These are phyloP conservation scores for Starmerella lactis-condensi DNA, from an alignment of 805 yeast species.

Conservation along the genomic window DNA sequence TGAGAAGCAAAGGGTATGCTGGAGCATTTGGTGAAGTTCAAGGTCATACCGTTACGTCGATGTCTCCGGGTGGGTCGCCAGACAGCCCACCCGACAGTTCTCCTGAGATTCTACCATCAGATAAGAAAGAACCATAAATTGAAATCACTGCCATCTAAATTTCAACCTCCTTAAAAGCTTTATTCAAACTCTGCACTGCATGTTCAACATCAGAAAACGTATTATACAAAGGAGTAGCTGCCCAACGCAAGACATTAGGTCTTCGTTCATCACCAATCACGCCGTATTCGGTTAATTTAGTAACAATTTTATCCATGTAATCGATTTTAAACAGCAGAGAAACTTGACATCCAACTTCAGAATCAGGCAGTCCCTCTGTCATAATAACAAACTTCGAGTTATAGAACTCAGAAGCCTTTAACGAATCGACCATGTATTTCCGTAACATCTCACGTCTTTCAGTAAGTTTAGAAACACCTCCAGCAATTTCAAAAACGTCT, in stretches of 20 bases:
- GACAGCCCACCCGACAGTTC: too few relatives aligned
- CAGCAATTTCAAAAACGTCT: conserved; percentile 36
- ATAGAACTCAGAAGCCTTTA: conserved; percentile 33
- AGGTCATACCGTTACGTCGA: too few relatives aligned
- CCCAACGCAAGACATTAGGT: conserved; percentile 78
- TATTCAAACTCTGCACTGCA: conserved; percentile 31
- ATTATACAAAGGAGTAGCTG: conserved; percentile 73
- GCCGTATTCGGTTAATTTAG: conserved; percentile 34
- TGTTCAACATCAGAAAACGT: conserved; percentile 43
- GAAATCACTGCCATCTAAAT: background rate
- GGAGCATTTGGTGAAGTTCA: conserved; percentile 29
- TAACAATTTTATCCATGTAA: conserved; percentile 43
- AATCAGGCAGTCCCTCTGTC: conserved; percentile 40
- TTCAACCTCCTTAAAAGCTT: conserved; percentile 10
- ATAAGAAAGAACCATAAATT: too few relatives aligned
- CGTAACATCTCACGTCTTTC: conserved; percentile 42
- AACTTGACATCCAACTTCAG: conserved; percentile 63
- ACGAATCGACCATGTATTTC: conserved; percentile 31
- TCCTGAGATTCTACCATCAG: too few relatives aligned
- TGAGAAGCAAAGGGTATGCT: conserved; percentile 40
- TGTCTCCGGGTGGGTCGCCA: too few relatives aligned
- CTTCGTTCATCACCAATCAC: conserved; percentile 74
- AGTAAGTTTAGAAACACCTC: conserved; percentile 46
- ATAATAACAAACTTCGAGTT: conserved; percentile 38
- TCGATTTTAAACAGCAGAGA: conserved; percentile 42